These are phyloP conservation scores for Goffeauzyma gilvescens DNA, from an alignment of 768 basidiomycete species.

Conservation along the genomic window DNA sequence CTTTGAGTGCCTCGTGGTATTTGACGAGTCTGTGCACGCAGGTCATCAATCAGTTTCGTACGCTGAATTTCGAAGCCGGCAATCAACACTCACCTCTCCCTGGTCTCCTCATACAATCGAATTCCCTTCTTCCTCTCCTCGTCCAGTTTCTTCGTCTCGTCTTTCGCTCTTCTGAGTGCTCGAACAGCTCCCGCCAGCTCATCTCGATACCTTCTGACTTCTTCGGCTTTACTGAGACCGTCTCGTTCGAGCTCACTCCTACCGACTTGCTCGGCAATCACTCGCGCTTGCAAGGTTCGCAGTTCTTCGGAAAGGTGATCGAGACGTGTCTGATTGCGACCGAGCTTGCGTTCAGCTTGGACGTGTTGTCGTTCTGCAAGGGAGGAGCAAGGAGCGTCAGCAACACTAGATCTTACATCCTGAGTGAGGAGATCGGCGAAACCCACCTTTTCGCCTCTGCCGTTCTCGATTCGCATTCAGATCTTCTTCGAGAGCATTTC, in stretches of 20 bases:
- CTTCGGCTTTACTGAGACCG: slow-evolving; percentile 13
- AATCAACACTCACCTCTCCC: slow-evolving; percentile 19
- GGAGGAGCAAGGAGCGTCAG: neutral
- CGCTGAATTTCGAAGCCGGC: too few species aligned
- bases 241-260: slow-evolving; percentile 20
- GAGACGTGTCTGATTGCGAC: neutral
- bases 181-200: slow-evolving; percentile 27
- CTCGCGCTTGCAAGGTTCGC: slow-evolving; percentile 25
- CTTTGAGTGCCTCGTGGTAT: slow-evolving; percentile 25
- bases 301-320: slow-evolving; percentile 11
- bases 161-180: slow-evolving; percentile 25
- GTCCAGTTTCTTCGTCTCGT: slow-evolving; percentile 25
- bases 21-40: slow-evolving; percentile 16
- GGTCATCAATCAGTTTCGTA: neutral
- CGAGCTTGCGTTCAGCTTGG: neutral
- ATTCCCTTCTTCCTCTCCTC: slow-evolving; percentile 26
- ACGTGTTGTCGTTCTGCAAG: neutral
- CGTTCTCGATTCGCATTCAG: neutral
- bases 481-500: slow-evolving; percentile 1
- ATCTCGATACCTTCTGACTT: slow-evolving; percentile 21
- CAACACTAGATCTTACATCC: neutral
- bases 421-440: neutral
- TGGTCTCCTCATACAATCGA: slow-evolving; percentile 25
- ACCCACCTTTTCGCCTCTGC: neutral
- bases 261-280: slow-evolving; percentile 29